These are phyloP conservation scores for Salix udensis DNA, from an alignment of 345 rosid species.

Conservation along the genomic window DNA sequence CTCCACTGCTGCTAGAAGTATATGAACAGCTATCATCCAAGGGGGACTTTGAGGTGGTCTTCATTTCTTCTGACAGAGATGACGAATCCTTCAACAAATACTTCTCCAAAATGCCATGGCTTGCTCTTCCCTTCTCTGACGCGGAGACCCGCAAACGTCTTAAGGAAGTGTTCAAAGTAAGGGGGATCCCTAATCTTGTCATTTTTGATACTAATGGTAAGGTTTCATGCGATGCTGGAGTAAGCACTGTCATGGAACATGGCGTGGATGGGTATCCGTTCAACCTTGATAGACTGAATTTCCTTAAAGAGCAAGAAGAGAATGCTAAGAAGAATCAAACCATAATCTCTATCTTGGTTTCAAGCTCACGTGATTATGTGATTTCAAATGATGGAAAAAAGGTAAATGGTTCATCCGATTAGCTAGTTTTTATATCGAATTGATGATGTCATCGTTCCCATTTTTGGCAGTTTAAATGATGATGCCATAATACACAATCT, in stretches of 20 bases:
- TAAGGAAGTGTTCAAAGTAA: too few relatives aligned
- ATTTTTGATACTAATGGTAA: too few relatives aligned
- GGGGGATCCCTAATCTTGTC: too few relatives aligned
- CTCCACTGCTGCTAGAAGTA: slow-evolving; percentile 11
- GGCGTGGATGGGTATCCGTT: too few relatives aligned
- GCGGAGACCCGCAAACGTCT: too few relatives aligned
- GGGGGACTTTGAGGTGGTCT: slow-evolving; percentile 29
- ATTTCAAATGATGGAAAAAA: slow-evolving; percentile 26
- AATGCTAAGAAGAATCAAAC: slow-evolving; percentile 34
- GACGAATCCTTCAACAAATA: too few relatives aligned
- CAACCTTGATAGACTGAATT: slow-evolving; percentile 9
- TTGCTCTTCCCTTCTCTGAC: too few relatives aligned
- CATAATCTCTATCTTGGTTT: slow-evolving; percentile 24
- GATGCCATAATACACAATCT: background rate
- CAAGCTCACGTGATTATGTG: slow-evolving; percentile 25
- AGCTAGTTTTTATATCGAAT: background rate
- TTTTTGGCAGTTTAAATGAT: background rate
- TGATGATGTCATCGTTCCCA: background rate
- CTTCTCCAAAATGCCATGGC: too few relatives aligned
- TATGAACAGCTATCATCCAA: slow-evolving; percentile 14
- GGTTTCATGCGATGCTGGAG: too few relatives aligned
- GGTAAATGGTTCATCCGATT: slow-evolving; percentile 9
- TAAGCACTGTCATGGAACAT: too few relatives aligned
- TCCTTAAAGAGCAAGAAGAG: slow-evolving; percentile 25
- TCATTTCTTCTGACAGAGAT: slow-evolving; percentile 25